Conservation (phyloP, 1,284 basidiomycete species). For the Cryptococcus deneoformans region DNA sequence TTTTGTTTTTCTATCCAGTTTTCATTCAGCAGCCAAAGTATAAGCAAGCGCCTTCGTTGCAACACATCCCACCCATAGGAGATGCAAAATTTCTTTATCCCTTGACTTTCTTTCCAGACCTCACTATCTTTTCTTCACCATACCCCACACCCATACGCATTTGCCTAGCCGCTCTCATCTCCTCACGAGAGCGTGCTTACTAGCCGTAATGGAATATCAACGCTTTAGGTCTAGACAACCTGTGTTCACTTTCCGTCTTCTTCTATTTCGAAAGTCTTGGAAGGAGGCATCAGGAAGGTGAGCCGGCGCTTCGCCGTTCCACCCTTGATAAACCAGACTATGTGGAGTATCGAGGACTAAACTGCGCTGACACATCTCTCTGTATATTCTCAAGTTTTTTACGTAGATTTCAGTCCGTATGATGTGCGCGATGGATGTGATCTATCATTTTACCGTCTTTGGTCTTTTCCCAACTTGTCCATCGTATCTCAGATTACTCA, state of each 20-base stretch:
- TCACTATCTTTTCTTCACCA: background rate
- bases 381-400: background rate
- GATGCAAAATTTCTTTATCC: background rate
- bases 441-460: too few relatives aligned
- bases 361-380: constrained; percentile 21
- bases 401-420: too few relatives aligned
- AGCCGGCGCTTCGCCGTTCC: constrained; percentile 30
- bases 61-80: too few relatives aligned
- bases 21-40: too few relatives aligned
- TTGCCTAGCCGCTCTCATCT: constrained; percentile 32
- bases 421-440: too few relatives aligned
- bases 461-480: too few relatives aligned
- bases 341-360: constrained; percentile 36
- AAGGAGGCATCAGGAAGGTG: background rate
- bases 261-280: background rate
- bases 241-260: constrained; percentile 10
- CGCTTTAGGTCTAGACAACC: constrained; percentile 37
- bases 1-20: too few relatives aligned
- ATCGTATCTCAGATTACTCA: too few relatives aligned
- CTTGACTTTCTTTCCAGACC: background rate
- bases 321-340: constrained; percentile 27
- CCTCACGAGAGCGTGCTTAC: constrained; percentile 19
- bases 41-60: too few relatives aligned
- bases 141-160: constrained; percentile 23
- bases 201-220: constrained; percentile 33